phyloP scores from a whole-genome alignment of 1,284 basidiomycete genomes.

The Exobasidium cylindrosporum region DNA sequence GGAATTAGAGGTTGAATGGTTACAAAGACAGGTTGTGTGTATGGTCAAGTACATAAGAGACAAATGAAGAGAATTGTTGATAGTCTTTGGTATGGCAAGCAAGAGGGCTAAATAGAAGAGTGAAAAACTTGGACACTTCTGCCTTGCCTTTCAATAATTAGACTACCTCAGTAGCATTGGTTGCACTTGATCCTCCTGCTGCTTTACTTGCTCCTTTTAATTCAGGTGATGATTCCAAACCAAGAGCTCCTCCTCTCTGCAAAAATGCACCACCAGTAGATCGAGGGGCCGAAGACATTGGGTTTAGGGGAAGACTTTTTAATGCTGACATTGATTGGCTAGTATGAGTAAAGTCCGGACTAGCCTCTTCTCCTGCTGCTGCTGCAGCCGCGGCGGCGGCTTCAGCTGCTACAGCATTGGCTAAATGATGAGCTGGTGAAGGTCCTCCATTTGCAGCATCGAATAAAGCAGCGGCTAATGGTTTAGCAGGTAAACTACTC shows the following conservation, averaged over 20 bases:
- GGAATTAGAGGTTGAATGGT: too few relatives aligned
- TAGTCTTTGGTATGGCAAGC: too few relatives aligned
- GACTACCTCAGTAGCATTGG: too few relatives aligned
- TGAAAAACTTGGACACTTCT: too few relatives aligned
- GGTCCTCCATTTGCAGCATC: conserved; percentile 50
- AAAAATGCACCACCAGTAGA: background rate
- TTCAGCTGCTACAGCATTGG: conserved; percentile 21
- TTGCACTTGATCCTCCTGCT: too few relatives aligned
- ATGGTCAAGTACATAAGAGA: too few relatives aligned
- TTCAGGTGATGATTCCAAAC: background rate
- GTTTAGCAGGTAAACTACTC: conserved; percentile 37
- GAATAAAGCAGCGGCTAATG: conserved; percentile 45
- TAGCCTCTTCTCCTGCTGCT: background rate
- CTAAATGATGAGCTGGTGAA: conserved; percentile 35
- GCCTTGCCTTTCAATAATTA: too few relatives aligned
- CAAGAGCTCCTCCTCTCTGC: background rate
- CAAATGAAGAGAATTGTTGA: too few relatives aligned
- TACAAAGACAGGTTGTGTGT: too few relatives aligned
- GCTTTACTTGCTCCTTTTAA: too few relatives aligned
- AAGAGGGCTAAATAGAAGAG: too few relatives aligned
- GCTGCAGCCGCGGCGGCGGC: background rate
- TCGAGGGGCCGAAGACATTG: background rate
- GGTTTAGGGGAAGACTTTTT: background rate
- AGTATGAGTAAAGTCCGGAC: background rate
- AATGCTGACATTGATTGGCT: background rate